These are phyloP conservation scores for Litchi chinensis DNA, from an alignment of 345 rosid species.

Conservation along the genomic window DNA sequence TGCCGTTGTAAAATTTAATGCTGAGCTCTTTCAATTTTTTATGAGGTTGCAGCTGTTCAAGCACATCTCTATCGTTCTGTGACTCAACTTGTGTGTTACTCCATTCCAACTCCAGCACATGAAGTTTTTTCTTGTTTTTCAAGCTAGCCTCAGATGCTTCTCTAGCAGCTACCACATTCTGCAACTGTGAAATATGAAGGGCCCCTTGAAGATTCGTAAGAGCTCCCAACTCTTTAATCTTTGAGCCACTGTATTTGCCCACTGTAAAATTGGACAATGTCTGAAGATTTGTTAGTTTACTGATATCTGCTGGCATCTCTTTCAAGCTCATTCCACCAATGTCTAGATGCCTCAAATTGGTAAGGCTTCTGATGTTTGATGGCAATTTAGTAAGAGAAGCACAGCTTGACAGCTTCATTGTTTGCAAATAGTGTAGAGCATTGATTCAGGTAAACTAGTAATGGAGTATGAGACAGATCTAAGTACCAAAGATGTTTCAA, in stretches of 20 bases:
- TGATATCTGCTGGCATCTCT: constrained; percentile 26
- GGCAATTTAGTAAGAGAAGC: constrained; percentile 16
- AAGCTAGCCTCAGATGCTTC: constrained; percentile 26
- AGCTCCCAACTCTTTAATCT: constrained; percentile 20
- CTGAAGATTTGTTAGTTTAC: constrained; percentile 23
- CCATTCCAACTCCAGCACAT: constrained; percentile 25
- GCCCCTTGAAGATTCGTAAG: constrained; percentile 18
- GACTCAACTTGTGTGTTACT: neutral
- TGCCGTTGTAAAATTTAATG: constrained; percentile 32
- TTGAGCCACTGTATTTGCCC: constrained; percentile 14
- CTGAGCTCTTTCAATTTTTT: constrained; percentile 22
- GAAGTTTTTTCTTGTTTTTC: constrained; percentile 22
- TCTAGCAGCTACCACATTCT: constrained; percentile 23
- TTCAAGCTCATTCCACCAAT: constrained; percentile 20
- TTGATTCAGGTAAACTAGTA: constrained; percentile 28
- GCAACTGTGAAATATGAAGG: constrained; percentile 19
- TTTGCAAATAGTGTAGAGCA: constrained; percentile 21
- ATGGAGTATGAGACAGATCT: constrained; percentile 23
- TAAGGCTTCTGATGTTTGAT: neutral
- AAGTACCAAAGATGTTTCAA: constrained; percentile 29
- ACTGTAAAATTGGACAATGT: constrained; percentile 12
- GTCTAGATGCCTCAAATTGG: constrained; percentile 29
- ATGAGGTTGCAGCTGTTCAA: constrained; percentile 28
- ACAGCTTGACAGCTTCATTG: constrained; percentile 17
- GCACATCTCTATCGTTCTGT: constrained; percentile 17